Conservation (phyloP, 2,329 filamentous ascomycete species). For the Cylindrodendrum hubeiense region DNA sequence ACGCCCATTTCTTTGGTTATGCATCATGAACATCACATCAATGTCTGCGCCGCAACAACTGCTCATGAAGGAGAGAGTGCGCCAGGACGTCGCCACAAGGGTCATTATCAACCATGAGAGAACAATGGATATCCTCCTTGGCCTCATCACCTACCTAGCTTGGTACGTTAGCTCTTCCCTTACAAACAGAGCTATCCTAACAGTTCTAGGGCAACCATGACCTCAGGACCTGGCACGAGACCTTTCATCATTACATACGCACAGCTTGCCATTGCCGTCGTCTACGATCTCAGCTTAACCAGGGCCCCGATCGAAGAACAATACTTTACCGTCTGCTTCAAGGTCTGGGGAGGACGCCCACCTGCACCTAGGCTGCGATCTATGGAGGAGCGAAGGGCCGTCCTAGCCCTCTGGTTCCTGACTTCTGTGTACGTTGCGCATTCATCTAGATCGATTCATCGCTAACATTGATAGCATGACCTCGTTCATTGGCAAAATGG, state of each 20-base stretch:
- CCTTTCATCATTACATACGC: constrained; percentile 59
- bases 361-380: constrained; percentile 52
- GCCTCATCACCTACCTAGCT: constrained; percentile 58
- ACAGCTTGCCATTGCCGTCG: constrained; percentile 57
- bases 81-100: constrained; percentile 58
- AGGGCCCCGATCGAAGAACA: constrained; percentile 52
- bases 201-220: constrained; percentile 53
- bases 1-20: constrained; percentile 63
- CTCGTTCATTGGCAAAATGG: constrained; percentile 59
- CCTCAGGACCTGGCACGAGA: constrained; percentile 50
- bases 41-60: constrained; percentile 56
- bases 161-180: constrained; percentile 54
- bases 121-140: constrained; percentile 64
- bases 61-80: constrained; percentile 54
- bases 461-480: constrained; percentile 45
- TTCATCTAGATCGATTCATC: neutral
- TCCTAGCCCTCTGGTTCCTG: constrained; percentile 60
- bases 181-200: constrained; percentile 9
- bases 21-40: constrained; percentile 60
- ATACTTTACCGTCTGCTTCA: constrained; percentile 52
- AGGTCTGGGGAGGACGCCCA: constrained; percentile 46
- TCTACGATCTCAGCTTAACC: constrained; percentile 61
- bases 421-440: constrained; percentile 50
- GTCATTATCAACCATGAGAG: constrained; percentile 62
- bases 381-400: constrained; percentile 62